A percentile compares a stretch with the other conserved stretches of the same genome.
Evolutionary conservation across 768 basidiomycete species (phyloP).

Genomic region (Hypholoma fasciculare): DNA sequence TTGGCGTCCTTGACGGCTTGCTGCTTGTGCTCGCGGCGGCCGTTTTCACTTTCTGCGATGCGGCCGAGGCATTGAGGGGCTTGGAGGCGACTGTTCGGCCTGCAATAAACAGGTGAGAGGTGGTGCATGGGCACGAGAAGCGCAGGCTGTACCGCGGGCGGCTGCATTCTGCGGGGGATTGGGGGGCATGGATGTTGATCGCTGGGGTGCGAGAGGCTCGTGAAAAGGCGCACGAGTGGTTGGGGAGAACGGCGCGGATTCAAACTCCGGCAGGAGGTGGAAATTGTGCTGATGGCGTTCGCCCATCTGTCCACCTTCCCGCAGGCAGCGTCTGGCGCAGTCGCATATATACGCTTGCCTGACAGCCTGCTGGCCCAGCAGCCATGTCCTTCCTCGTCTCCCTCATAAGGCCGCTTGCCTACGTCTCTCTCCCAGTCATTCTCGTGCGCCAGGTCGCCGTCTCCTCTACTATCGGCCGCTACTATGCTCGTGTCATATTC

Average conservation of each 20-base stretch:
- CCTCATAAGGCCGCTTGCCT: slow-evolving; percentile 71
- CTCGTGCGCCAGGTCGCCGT: slow-evolving; percentile 61
- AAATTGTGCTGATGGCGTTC: neutral
- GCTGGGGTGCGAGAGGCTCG: neutral
- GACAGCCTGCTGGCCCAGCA: neutral
- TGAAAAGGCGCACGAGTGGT: slow-evolving; percentile 4
- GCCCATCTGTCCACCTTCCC: neutral
- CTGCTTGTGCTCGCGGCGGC: slow-evolving; percentile 9
- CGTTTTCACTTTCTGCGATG: slow-evolving; percentile 12
- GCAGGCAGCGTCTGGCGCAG: neutral
- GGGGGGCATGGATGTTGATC: slow-evolving; percentile 2
- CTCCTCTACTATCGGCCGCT: slow-evolving; percentile 60
- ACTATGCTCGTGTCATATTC: slow-evolving; percentile 70
- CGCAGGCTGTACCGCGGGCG: neutral
- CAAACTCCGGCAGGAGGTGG: slow-evolving; percentile 19
- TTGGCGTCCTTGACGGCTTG: slow-evolving; percentile 14
- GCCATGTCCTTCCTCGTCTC: slow-evolving; percentile 63
- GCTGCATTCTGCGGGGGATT: slow-evolving; percentile 12
- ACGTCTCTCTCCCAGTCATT: slow-evolving; percentile 72
- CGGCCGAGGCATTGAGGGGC: slow-evolving; percentile 15
- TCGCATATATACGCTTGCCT: neutral
- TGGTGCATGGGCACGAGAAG: slow-evolving; percentile 3
- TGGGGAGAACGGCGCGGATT: slow-evolving; percentile 9
- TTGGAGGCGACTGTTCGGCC: slow-evolving; percentile 24
- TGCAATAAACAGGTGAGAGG: slow-evolving; percentile 14